phyloP scores from a whole-genome alignment of 2,329 filamentous ascomycete genomes.

The Aspergillus fischeri region DNA sequence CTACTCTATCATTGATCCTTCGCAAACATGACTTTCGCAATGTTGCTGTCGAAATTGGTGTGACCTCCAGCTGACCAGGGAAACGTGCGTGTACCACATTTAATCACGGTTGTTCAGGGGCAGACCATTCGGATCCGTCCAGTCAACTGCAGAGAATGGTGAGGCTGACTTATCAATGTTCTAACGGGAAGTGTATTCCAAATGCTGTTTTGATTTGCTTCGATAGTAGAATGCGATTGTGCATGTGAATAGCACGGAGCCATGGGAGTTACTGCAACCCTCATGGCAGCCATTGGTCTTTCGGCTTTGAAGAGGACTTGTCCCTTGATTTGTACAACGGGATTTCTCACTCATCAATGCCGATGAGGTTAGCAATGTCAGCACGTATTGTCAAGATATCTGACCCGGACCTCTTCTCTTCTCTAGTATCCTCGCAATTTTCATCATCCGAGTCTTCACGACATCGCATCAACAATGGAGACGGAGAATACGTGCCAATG shows the following conservation, averaged over 20 bases:
- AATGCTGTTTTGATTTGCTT: conserved; percentile 8
- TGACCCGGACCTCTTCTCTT: not conserved
- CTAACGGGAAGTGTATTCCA: conserved; percentile 3
- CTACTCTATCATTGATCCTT: not conserved
- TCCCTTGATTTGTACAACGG: not conserved
- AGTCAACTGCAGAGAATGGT: conserved; percentile 6
- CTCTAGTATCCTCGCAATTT: not conserved
- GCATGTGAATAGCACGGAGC: conserved; percentile 10
- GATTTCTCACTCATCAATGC: not conserved
- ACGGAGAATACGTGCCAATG: conserved; percentile 19
- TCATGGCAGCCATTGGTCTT: not conserved
- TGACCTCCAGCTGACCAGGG: conserved; percentile 11
- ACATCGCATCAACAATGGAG: conserved; percentile 8
- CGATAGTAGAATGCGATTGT: not conserved
- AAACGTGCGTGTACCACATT: conserved; percentile 14
- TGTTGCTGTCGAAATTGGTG: conserved; percentile 9
- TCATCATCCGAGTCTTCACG: not conserved
- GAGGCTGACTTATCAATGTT: conserved; percentile 11
- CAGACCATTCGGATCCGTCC: conserved; percentile 6
- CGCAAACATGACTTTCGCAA: not conserved
- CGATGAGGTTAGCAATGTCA: conserved; percentile 1
- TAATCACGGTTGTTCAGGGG: conserved; percentile 6
- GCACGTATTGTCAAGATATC: not conserved
- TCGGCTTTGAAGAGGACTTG: not conserved
- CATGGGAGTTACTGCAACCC: conserved; percentile 5